These are phyloP conservation scores for Hypoxylon sp. DNA, from an alignment of 2,329 filamentous ascomycete genomes.

Conservation along the genomic window DNA sequence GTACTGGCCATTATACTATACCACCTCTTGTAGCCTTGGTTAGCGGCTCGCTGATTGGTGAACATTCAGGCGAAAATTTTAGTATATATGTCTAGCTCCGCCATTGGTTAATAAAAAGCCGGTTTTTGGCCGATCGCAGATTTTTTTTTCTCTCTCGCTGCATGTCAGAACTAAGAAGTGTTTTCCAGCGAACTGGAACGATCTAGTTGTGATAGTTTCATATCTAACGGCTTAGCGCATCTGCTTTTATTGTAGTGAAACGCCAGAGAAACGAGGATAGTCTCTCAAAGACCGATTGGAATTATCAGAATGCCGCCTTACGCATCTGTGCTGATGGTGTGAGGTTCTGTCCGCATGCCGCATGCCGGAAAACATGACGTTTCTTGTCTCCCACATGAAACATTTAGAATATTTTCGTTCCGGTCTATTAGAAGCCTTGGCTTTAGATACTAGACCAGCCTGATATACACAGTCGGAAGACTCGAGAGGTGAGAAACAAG, in stretches of 20 bases:
- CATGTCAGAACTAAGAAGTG: not conserved
- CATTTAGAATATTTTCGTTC: no score
- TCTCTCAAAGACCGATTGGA: not conserved
- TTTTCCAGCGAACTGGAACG: not conserved
- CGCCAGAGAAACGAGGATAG: not conserved
- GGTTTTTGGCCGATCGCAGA: not conserved
- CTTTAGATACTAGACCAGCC: not conserved
- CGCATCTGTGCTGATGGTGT: no score
- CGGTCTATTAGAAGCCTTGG: no score
- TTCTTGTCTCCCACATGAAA: no score
- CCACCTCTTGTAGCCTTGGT: constrained; percentile 2
- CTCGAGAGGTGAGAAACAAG: constrained; percentile 5
- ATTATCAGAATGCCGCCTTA: no score
- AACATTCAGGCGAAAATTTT: not conserved
- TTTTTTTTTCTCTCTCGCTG: no score
- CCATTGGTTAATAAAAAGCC: not conserved
- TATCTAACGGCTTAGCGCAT: not conserved
- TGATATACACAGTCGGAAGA: not conserved
- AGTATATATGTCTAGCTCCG: not conserved
- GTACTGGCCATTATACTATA: constrained; percentile 27
- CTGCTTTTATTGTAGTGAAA: not conserved
- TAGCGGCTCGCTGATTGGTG: constrained; percentile 1
- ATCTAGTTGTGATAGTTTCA: not conserved
- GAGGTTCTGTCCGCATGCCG: no score
- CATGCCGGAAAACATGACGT: no score